Conservation (phyloP, 2,329 filamentous ascomycete species). For the Metarhizium anisopliae region DNA sequence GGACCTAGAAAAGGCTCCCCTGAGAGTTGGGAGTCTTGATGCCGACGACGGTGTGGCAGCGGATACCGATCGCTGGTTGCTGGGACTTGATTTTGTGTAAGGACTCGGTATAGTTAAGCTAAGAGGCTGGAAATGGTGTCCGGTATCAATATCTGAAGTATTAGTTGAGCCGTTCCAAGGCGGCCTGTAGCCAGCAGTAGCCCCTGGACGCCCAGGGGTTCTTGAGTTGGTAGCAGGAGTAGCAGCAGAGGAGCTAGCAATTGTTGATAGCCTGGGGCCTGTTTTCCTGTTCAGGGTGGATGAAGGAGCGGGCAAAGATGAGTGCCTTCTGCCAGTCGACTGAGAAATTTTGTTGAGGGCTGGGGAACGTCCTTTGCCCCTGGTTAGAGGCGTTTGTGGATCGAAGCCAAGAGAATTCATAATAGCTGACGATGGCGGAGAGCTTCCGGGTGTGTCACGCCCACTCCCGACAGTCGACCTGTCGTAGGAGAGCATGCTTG, state of each 20-base stretch:
- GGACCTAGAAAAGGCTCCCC: slow-evolving; percentile 37
- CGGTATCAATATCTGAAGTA: slow-evolving; percentile 52
- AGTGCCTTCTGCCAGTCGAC: slow-evolving; percentile 35
- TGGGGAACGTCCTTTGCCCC: slow-evolving; percentile 38
- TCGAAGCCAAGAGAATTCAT: slow-evolving; percentile 47
- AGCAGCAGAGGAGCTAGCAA: slow-evolving; percentile 42
- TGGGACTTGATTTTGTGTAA: slow-evolving; percentile 37
- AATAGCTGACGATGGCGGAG: slow-evolving; percentile 52
- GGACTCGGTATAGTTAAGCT: slow-evolving; percentile 51
- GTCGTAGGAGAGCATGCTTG: slow-evolving; percentile 81
- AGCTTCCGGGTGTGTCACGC: slow-evolving; percentile 62
- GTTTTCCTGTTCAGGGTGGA: slow-evolving; percentile 32
- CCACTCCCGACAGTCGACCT: slow-evolving; percentile 61
- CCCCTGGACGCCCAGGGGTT: slow-evolving; percentile 34
- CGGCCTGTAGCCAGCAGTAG: slow-evolving; percentile 48
- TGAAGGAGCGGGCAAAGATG: slow-evolving; percentile 37
- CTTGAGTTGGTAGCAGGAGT: slow-evolving; percentile 29
- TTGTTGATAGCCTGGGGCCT: slow-evolving; percentile 35
- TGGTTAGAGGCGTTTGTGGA: slow-evolving; percentile 34
- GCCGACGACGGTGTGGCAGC: slow-evolving; percentile 32
- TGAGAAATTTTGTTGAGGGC: slow-evolving; percentile 35
- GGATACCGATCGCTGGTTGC: slow-evolving; percentile 31
- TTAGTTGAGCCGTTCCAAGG: slow-evolving; percentile 66
- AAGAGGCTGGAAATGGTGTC: slow-evolving; percentile 58
- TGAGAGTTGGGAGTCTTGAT: slow-evolving; percentile 40